A percentile compares a stretch with the other conserved stretches of the same genome.
Conservation (phyloP, 108 stramenopile genomes). For the Skeletonema menzelii region DNA sequence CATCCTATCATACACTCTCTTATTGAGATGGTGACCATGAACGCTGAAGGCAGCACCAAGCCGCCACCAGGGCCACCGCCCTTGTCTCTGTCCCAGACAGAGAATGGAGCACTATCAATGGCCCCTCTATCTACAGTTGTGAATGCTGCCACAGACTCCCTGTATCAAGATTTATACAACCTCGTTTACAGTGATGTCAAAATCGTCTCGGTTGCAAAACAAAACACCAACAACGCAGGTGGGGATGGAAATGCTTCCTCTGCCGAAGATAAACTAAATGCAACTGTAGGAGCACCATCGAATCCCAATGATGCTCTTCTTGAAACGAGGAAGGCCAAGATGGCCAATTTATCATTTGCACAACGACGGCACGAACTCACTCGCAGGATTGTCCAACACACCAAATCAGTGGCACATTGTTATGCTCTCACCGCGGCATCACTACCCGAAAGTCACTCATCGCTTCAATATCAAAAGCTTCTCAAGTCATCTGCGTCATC, state of each 20-base stretch:
- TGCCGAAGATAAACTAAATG: conserved; percentile 3
- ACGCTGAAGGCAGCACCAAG: conserved; percentile 11
- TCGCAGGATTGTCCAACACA: conserved; percentile 66
- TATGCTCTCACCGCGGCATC: conserved; percentile 69
- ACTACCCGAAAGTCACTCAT: conserved; percentile 19
- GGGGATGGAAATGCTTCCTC: conserved; percentile 13
- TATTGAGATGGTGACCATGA: neutral
- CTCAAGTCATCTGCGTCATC: neutral
- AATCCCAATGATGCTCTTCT: conserved; percentile 8
- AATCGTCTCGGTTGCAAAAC: conserved; percentile 45
- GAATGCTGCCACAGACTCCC: conserved; percentile 71
- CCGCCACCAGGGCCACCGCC: conserved; percentile 18
- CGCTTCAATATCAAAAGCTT: conserved; percentile 3
- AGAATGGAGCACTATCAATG: conserved; percentile 76
- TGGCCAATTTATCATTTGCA: conserved; percentile 83
- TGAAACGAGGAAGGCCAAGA: conserved; percentile 51
- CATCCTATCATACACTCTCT: too few relatives aligned
- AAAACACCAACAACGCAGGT: conserved; percentile 15
- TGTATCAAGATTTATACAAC: conserved; percentile 79
- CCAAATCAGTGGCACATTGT: conserved; percentile 62
- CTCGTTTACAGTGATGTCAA: conserved; percentile 77
- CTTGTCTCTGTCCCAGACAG: conserved; percentile 52
- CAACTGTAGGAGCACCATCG: conserved; percentile 8
- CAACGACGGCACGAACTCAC: conserved; percentile 85
- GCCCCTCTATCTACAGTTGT: conserved; percentile 72